These are phyloP conservation scores for Pseudonitzschia multistriata DNA, from an alignment of 108 stramenopile genomes.

Conservation along the genomic window DNA sequence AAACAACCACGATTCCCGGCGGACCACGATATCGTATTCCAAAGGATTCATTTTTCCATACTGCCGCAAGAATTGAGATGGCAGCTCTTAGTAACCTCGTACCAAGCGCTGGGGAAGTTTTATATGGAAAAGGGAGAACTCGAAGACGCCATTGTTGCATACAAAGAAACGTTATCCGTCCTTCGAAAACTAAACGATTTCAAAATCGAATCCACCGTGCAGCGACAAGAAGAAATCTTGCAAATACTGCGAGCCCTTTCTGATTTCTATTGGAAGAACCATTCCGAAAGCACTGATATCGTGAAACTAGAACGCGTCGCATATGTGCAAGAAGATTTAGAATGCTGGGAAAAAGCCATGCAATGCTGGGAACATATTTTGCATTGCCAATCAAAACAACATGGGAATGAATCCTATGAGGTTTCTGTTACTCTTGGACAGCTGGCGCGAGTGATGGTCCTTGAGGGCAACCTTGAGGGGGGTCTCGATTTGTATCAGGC, in stretches of 20 bases:
- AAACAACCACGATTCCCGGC: background rate
- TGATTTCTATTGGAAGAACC: slow-evolving; percentile 18
- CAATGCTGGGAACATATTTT: slow-evolving; percentile 34
- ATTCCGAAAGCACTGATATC: slow-evolving; percentile 10
- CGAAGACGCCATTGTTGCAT: slow-evolving; percentile 36
- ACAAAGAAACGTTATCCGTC: slow-evolving; percentile 27
- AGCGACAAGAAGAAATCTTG: slow-evolving; percentile 29
- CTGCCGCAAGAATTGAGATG: slow-evolving; percentile 18
- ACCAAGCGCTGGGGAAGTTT: slow-evolving; percentile 36
- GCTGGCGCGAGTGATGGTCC: slow-evolving; percentile 39
- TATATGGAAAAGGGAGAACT: slow-evolving; percentile 39
- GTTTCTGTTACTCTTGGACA: slow-evolving; percentile 37
- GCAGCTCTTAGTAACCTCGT: slow-evolving; percentile 26
- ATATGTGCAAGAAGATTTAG: slow-evolving; percentile 28
- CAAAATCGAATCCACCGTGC: slow-evolving; percentile 2
- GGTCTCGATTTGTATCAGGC: slow-evolving; percentile 43
- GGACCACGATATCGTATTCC: slow-evolving; percentile 14
- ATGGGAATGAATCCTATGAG: slow-evolving; percentile 32
- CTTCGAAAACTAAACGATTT: slow-evolving; percentile 6
- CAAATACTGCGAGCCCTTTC: slow-evolving; percentile 24
- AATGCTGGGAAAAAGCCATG: slow-evolving; percentile 25
- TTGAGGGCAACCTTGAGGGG: slow-evolving; percentile 45
- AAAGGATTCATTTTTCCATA: slow-evolving; percentile 24
- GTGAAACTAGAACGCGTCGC: slow-evolving; percentile 22
- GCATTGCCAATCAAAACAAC: slow-evolving; percentile 24